Percentiles rank a stretch among this genome's conserved stretches.
phyloP scores from a whole-genome alignment of 2,329 filamentous ascomycete genomes.

The Colletotrichum graminicola region DNA sequence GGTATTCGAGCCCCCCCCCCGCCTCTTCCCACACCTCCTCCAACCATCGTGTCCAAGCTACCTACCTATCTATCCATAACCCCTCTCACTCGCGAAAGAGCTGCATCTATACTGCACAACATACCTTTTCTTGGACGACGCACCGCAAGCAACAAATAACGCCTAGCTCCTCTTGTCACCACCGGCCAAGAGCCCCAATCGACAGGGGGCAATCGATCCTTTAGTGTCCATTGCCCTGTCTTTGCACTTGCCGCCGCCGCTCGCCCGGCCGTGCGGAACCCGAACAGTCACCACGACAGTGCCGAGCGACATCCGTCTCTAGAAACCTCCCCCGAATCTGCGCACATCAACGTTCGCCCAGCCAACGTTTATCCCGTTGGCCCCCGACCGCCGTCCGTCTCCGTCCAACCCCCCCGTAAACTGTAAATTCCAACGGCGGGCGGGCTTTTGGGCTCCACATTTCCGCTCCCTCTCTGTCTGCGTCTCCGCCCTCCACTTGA shows the following conservation, averaged over 20 bases:
- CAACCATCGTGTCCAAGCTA: not conserved
- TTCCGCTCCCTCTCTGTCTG: not conserved
- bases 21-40: not conserved
- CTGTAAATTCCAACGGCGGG: conserved; percentile 14
- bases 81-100: conserved; percentile 10
- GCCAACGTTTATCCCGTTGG: not conserved
- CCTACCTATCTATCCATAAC: conserved; percentile 10
- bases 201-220: not conserved
- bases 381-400: conserved; percentile 4
- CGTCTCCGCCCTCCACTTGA: not conserved
- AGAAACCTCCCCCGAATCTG: conserved; percentile 12
- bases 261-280: conserved; percentile 20
- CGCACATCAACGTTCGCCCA: not conserved
- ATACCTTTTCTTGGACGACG: not conserved
- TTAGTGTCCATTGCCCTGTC: not conserved
- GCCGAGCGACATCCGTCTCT: conserved; percentile 32
- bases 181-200: not conserved
- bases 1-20: conserved; percentile 25
- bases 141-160: not conserved
- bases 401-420: conserved; percentile 1
- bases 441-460: conserved; percentile 18
- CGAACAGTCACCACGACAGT: conserved; percentile 28
- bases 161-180: not conserved
- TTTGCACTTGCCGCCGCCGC: not conserved
- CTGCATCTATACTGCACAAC: conserved; percentile 10